Evolutionary conservation across 2,329 filamentous ascomycete genomes (phyloP).

Genomic region (Teratosphaeria nubilosa): DNA sequence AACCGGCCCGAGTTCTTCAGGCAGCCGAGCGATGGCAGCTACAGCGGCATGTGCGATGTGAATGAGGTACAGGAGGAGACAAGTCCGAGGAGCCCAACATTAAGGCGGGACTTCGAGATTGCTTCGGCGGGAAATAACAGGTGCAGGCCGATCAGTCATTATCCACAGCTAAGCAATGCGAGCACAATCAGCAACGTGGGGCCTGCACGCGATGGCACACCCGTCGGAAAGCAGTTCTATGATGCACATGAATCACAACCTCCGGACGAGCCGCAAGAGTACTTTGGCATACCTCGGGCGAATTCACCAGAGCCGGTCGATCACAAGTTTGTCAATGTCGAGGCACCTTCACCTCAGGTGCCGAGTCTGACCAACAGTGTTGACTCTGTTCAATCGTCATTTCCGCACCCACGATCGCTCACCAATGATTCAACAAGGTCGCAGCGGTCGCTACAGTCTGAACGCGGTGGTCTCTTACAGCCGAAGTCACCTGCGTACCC

Average conservation of each 20-base stretch:
- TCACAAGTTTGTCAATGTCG: slow-evolving; percentile 26
- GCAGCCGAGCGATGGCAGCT: slow-evolving; percentile 51
- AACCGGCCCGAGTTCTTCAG: slow-evolving; percentile 73
- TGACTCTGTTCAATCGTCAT: slow-evolving; percentile 27
- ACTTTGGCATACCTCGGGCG: slow-evolving; percentile 38
- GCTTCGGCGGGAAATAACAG: slow-evolving; percentile 23
- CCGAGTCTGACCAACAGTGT: slow-evolving; percentile 27
- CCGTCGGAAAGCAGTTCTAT: slow-evolving; percentile 14
- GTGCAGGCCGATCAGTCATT: slow-evolving; percentile 24
- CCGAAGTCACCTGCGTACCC: slow-evolving; percentile 26
- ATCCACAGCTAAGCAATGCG: slow-evolving; percentile 22
- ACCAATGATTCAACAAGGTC: slow-evolving; percentile 29
- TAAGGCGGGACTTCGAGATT: slow-evolving; percentile 5
- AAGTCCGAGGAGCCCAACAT: slow-evolving; percentile 34
- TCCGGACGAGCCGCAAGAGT: slow-evolving; percentile 19
- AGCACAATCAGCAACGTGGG: slow-evolving; percentile 3
- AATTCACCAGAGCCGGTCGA: slow-evolving; percentile 37
- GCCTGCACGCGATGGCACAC: neutral
- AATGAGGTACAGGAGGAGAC: slow-evolving; percentile 16
- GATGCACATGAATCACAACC: slow-evolving; percentile 14
- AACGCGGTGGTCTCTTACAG: slow-evolving; percentile 18
- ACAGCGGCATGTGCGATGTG: slow-evolving; percentile 26
- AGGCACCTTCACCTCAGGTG: slow-evolving; percentile 33
- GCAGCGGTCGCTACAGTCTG: slow-evolving; percentile 20
- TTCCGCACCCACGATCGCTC: slow-evolving; percentile 27